A percentile compares a stretch with the other conserved stretches of the same genome.
phyloP scores from a whole-genome alignment of 2,329 filamentous ascomycete species.

The Colletotrichum acutatum region DNA sequence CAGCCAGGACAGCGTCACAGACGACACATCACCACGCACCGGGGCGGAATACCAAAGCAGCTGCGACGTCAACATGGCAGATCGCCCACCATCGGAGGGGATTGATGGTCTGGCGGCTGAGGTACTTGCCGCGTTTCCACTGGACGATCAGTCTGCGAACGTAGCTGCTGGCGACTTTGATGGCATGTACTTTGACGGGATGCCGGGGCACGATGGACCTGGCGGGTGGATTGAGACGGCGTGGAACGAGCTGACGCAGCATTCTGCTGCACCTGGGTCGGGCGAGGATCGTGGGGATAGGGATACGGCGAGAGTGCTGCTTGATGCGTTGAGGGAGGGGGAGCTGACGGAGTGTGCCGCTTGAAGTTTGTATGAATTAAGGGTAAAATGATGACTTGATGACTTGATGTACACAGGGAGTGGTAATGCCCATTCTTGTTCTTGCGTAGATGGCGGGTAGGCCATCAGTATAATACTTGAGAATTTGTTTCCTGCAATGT shows the following conservation, averaged over 20 bases:
- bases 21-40: constrained; percentile 18
- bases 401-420: neutral
- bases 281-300: constrained; percentile 45
- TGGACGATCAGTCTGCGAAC: constrained; percentile 41
- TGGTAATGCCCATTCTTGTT: too few species aligned
- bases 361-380: neutral
- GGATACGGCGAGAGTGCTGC: constrained; percentile 50
- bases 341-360: constrained; percentile 38
- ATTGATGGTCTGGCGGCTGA: constrained; percentile 46
- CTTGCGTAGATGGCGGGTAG: neutral
- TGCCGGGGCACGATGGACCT: constrained; percentile 42
- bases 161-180: constrained; percentile 39
- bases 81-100: constrained; percentile 40
- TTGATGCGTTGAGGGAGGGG: constrained; percentile 50
- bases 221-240: constrained; percentile 51
- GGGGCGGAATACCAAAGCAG: constrained; percentile 9
- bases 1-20: constrained; percentile 23
- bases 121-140: constrained; percentile 46
- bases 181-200: constrained; percentile 43
- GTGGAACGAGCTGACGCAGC: constrained; percentile 46
- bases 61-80: constrained; percentile 27
- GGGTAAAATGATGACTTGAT: neutral
- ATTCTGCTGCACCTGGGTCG: neutral
- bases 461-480: neutral
- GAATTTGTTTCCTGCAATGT: too few species aligned